phyloP scores from a whole-genome alignment of 2,329 filamentous ascomycete species.

The Xylariaceae sp. region DNA sequence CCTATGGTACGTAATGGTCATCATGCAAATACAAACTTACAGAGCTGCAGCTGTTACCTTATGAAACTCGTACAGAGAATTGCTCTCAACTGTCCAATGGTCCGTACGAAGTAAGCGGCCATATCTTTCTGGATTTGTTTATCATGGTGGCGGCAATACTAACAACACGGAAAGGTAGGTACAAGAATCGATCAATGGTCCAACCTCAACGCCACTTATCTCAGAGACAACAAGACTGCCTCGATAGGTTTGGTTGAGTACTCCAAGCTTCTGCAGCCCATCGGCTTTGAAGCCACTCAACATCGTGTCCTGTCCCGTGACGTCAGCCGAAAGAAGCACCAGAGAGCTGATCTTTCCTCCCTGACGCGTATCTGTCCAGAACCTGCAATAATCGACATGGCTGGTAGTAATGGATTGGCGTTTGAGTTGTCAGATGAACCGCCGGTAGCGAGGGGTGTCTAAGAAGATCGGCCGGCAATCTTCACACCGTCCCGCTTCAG shows the following conservation, averaged over 20 bases:
- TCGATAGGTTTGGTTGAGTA: neutral
- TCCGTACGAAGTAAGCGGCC: neutral
- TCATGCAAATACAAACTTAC: neutral
- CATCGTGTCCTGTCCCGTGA: neutral
- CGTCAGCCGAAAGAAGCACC: neutral
- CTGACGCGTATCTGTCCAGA: neutral
- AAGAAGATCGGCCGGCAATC: neutral
- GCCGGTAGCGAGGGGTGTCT: neutral
- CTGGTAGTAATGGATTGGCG: neutral
- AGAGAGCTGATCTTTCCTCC: neutral
- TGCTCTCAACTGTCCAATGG: neutral
- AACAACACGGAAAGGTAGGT: neutral
- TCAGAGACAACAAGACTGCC: neutral
- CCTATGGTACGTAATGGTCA: neutral
- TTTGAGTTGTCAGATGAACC: neutral
- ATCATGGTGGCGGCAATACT: neutral
- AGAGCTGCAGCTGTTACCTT: neutral
- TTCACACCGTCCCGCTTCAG: neutral
- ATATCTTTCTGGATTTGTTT: neutral
- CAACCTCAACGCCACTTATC: neutral
- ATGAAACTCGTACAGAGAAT: neutral
- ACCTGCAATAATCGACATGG: neutral
- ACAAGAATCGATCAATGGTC: neutral
- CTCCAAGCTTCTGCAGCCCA: neutral
- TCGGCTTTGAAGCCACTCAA: neutral